phyloP scores from a whole-genome alignment of 805 yeast genomes.

The fission yeast (Schizosaccharomyces pombe) region DNA sequence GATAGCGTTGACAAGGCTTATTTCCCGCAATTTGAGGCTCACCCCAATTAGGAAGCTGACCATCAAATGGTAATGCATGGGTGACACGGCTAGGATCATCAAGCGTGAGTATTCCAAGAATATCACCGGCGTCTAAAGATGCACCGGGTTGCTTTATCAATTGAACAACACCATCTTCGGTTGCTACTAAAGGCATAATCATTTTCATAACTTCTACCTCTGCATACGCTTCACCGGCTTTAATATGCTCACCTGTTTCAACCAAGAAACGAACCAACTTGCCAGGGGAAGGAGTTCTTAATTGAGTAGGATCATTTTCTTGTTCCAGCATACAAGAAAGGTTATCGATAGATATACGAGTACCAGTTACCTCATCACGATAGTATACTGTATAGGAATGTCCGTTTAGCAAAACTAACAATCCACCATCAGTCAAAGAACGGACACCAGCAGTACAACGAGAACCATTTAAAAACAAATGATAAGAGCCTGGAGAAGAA shows the following conservation, averaged over 20 bases:
- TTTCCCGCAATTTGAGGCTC: constrained; percentile 62
- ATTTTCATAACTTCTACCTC: constrained; percentile 99
- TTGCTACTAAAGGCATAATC: constrained; percentile 93
- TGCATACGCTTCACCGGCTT: constrained; percentile 82
- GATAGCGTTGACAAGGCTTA: constrained; percentile 58
- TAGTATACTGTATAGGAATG: constrained; percentile 87
- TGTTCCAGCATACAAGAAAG: constrained; percentile 83
- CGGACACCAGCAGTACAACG: constrained; percentile 70
- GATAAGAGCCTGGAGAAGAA: constrained; percentile 63
- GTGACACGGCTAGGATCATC: constrained; percentile 95
- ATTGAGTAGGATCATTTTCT: constrained; percentile 95
- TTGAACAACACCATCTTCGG: constrained; percentile 82
- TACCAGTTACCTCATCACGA: constrained; percentile 92
- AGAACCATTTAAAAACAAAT: constrained; percentile 81
- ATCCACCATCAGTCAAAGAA: constrained; percentile 83
- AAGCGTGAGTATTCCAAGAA: constrained; percentile 74
- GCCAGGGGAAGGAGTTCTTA: constrained; percentile 98
- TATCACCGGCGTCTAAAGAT: constrained; percentile 90
- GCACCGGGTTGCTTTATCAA: constrained; percentile 93
- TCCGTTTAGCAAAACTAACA: constrained; percentile 70
- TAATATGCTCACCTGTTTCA: constrained; percentile 83
- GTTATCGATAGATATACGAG: constrained; percentile 82
- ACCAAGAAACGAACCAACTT: constrained; percentile 80
- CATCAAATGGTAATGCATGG: constrained; percentile 87
- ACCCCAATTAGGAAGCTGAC: constrained; percentile 76